A percentile compares a stretch with the other conserved stretches of the same genome.
phyloP scores from a whole-genome alignment of 805 yeast species.

The Hanseniaspora mollemarum region DNA sequence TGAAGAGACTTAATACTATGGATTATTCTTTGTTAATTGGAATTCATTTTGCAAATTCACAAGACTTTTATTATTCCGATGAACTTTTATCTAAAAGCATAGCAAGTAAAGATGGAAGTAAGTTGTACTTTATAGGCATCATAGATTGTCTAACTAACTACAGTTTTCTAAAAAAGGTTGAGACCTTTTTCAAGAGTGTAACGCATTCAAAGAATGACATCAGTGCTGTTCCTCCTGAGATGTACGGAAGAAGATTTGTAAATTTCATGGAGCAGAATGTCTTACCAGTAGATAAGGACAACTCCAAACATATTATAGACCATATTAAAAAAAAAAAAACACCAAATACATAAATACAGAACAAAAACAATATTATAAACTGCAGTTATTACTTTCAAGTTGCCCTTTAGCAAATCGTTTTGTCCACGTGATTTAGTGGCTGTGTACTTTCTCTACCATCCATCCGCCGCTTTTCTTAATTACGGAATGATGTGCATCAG shows the following conservation, averaged over 20 bases:
- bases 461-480: no score
- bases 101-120: constrained; percentile 26
- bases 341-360: no score
- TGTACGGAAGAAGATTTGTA: constrained; percentile 79
- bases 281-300: not conserved
- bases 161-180: constrained; percentile 60
- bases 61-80: constrained; percentile 29
- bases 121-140: constrained; percentile 80
- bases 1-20: constrained; percentile 76
- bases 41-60: constrained; percentile 45
- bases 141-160: constrained; percentile 87
- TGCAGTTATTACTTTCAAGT: no score
- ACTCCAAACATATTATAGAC: not conserved
- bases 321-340: no score
- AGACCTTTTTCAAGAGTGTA: constrained; percentile 73
- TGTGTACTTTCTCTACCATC: no score
- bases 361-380: no score
- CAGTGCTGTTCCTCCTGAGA: constrained; percentile 81
- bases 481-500: no score
- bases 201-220: constrained; percentile 57
- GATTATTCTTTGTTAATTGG: constrained; percentile 89
- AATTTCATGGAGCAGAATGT: constrained; percentile 36
- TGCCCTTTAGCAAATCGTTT: no score
- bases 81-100: constrained; percentile 17
- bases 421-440: no score